These are phyloP conservation scores for Chenopodium formosanum DNA, from an alignment of 148 eudicot species.

Conservation along the genomic window DNA sequence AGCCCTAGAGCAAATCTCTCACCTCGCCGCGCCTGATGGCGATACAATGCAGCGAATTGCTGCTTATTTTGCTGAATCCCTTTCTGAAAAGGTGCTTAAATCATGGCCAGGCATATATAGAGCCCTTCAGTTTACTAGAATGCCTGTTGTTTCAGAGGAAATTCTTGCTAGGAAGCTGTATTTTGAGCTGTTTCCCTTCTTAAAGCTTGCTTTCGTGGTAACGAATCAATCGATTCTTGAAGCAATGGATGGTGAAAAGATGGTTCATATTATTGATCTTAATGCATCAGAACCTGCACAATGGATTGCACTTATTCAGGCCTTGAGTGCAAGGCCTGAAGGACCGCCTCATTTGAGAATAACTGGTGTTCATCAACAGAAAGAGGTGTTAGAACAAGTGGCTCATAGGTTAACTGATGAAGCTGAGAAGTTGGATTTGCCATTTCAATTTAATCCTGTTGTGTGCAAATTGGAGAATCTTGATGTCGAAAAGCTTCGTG, in stretches of 20 bases:
- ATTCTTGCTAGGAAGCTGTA: constrained; percentile 58
- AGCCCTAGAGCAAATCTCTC: constrained; percentile 85
- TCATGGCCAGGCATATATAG: constrained; percentile 86
- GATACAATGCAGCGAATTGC: constrained; percentile 99
- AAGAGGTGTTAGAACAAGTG: constrained; percentile 76
- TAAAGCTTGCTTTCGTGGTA: constrained; percentile 72
- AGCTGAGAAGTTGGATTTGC: constrained; percentile 89
- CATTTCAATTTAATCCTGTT: constrained; percentile 86
- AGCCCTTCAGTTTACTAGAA: constrained; percentile 67
- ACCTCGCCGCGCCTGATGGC: constrained; percentile 76
- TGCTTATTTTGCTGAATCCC: constrained; percentile 85
- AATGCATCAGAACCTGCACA: constrained; percentile 79
- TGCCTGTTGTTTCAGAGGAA: constrained; percentile 51
- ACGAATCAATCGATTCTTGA: constrained; percentile 83
- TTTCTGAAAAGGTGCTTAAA: constrained; percentile 71
- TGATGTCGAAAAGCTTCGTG: constrained; percentile 71
- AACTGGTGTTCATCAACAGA: constrained; percentile 78
- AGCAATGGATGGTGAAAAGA: constrained; percentile 96
- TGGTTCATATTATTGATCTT: constrained; percentile 86
- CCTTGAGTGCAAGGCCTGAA: constrained; percentile 79
- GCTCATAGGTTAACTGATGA: constrained; percentile 74
- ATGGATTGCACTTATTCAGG: constrained; percentile 85
- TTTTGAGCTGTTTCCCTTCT: constrained; percentile 76
- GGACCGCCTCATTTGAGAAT: constrained; percentile 96
- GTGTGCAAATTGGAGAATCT: constrained; percentile 68